Percentiles rank a stretch among this genome's conserved stretches.
These are phyloP conservation scores for Ascoidea rubescens DNA, from an alignment of 805 yeast species.

Conservation along the genomic window DNA sequence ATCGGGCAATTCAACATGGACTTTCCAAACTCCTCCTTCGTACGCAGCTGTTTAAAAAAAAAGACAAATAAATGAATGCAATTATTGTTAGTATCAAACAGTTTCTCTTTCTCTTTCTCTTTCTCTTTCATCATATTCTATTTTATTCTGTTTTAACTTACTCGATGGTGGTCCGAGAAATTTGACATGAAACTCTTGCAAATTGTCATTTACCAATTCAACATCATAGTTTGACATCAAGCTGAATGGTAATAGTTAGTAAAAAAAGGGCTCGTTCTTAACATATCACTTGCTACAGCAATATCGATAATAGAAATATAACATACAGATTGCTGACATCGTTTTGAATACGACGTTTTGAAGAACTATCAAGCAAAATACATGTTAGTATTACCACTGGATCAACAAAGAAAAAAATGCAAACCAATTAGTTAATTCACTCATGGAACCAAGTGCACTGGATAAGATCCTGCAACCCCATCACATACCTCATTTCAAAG, in stretches of 20 bases:
- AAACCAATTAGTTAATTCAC: too few relatives aligned
- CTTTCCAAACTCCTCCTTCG: slow-evolving; percentile 79
- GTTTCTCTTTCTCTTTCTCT: neutral
- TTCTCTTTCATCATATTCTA: slow-evolving; percentile 14
- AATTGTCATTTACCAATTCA: slow-evolving; percentile 61
- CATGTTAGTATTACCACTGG: neutral
- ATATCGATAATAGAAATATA: neutral
- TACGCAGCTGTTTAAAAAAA: slow-evolving; percentile 47
- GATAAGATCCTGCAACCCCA: too few relatives aligned
- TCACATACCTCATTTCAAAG: too few relatives aligned
- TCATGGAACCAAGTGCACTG: too few relatives aligned
- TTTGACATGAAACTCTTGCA: slow-evolving; percentile 77
- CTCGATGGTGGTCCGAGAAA: slow-evolving; percentile 75
- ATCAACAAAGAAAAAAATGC: too few relatives aligned
- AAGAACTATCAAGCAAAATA: slow-evolving; percentile 27
- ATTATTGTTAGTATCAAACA: neutral
- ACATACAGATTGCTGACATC: slow-evolving; percentile 89
- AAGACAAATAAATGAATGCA: neutral
- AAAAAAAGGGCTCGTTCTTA: neutral
- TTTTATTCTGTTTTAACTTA: slow-evolving; percentile 13
- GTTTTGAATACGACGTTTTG: slow-evolving; percentile 74
- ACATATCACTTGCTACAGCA: neutral
- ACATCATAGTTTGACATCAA: slow-evolving; percentile 91
- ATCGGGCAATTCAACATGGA: slow-evolving; percentile 88
- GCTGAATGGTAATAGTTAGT: slow-evolving; percentile 18